Base-by-base conservation (phyloP, 768 basidiomycete genomes). In the Suillus plorans region DNA sequence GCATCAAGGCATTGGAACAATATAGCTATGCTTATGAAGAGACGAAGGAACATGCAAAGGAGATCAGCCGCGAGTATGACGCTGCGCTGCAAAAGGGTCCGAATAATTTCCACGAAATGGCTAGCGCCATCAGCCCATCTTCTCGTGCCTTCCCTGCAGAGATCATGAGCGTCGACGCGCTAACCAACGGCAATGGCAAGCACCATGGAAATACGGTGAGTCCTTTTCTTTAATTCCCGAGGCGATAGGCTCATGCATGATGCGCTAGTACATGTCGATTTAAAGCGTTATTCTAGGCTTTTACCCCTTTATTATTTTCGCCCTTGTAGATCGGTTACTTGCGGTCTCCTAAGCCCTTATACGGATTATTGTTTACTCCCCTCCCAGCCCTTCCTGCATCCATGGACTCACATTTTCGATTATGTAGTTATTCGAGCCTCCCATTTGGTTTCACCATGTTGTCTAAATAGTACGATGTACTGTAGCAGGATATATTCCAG, bases 21-120 rank as follows among this genome's bases (percentile, higher is more conserved):
- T 96, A 96, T 73, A 91, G 91, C 71, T 85, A 88, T 70, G 90
- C 92, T 22, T 94, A 94, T 69, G 94, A 94, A 72, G 92, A 94
- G 69, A 89, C 92, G 37, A 90, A 86, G 47, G 91, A 92, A 36
- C 86, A 89, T 70, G 90, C 92, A 4, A 80, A 80, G 44, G 85
- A 89, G 72, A 89, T 96, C 39, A 76, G 78, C 62, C 78, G 76
- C 12, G 70, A 84, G 69, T 86, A 77, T 80, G 82, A 68, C 64
- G 80, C 65, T 80, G 81, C 79, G 7, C 55, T 71, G 56, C 50
- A 65, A 34, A 81, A 79, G 44, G 81, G 81, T 42, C 71, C 70
- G 22, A 72, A 78, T 37, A 73, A 78, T 37, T 76, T 81, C 63
- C 71, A 77, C 52, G 79, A 82, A 63, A 83, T 83, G 82, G 72